Evolutionary conservation across 2,329 filamentous ascomycete species (phyloP), one percentile per base, ranked within the genome.

Genomic region (Gaeumannomyces tritici): DNA sequence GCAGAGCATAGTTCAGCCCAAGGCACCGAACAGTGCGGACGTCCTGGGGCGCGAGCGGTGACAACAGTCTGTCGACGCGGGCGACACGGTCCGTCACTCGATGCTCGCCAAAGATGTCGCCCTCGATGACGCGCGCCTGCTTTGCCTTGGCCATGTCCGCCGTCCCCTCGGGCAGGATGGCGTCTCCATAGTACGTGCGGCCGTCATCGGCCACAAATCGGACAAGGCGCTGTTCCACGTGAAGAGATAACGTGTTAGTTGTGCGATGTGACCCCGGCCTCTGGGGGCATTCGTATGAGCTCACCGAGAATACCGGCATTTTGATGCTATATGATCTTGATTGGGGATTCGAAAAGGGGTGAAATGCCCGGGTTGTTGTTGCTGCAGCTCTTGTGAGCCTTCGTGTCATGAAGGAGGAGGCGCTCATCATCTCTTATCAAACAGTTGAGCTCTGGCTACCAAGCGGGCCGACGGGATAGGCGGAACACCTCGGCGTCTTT

Each of bases 121-220:
- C 88, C 24, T 76, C 76, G 66, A 90, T 84, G 59, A 90, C 77
- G 60, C 76, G 82, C 27, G 88, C 88, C 67, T 82, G 79, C 60
- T 77, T 83, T 1, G 82, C 80, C 74, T 85, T 81, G 64, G 82
- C 76, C 65, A 90, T 80, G 69, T 90, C 85, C 59, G 72, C 83
- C 54, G 81, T 75, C 26, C 85, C 86, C 0, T 73, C 61, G 4
- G 87, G 85, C 26, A 91, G 80, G 62, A 91, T 84, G 64, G 89
- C 88, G 74, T 92, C 88, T 67, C 89, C 89, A 66, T 90, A 90
- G 74, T 90, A 89, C 47, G 83, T 81, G 62, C 79, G 79, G 71
- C 88, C 88, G 69, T 91, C 86, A 68, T 82, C 84, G 68, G 88
- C 85, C 11, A 90, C 81, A 75, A 91, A 92, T 61, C 89, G 86